phyloP scores from a whole-genome alignment of 352 stramenopile species.

The Globisporangium paddicum region DNA sequence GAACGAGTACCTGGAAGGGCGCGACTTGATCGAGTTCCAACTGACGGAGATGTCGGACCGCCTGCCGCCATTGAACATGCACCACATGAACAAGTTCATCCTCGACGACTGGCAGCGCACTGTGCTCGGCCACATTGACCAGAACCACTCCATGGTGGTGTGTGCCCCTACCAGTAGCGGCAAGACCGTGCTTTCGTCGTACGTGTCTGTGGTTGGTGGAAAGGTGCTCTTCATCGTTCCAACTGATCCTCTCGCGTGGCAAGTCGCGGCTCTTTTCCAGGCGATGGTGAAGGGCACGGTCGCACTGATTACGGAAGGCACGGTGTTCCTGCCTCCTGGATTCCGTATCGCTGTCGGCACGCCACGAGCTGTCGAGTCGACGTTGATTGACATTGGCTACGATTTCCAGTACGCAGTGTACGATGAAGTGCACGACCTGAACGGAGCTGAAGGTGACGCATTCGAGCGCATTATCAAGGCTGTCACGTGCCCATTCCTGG shows the following conservation, averaged over 20 bases:
- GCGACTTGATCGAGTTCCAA: constrained; percentile 84
- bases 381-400: constrained; percentile 85
- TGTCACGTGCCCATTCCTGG: constrained; percentile 95
- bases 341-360: constrained; percentile 96
- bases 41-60: constrained; percentile 86
- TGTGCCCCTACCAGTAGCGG: constrained; percentile 96
- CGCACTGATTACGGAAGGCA: constrained; percentile 93
- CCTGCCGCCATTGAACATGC: constrained; percentile 83
- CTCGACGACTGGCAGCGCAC: constrained; percentile 98
- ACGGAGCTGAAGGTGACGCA: constrained; percentile 95
- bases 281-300: constrained; percentile 96
- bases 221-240: constrained; percentile 91
- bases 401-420: constrained; percentile 98
- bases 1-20: constrained; percentile 58
- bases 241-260: constrained; percentile 97
- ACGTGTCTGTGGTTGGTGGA: constrained; percentile 73
- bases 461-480: constrained; percentile 95
- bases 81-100: constrained; percentile 91
- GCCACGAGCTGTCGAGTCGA: constrained; percentile 92
- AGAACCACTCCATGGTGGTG: constrained; percentile 95
- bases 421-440: constrained; percentile 98
- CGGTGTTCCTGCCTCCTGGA: constrained; percentile 70
- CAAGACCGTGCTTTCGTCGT: constrained; percentile 93
- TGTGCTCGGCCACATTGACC: constrained; percentile 94
- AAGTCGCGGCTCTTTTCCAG: constrained; percentile 98